Evolutionary conservation across 352 stramenopile species (phyloP), one percentile per base, ranked within the genome.

Genomic region (Globisporangium ultimum): DNA sequence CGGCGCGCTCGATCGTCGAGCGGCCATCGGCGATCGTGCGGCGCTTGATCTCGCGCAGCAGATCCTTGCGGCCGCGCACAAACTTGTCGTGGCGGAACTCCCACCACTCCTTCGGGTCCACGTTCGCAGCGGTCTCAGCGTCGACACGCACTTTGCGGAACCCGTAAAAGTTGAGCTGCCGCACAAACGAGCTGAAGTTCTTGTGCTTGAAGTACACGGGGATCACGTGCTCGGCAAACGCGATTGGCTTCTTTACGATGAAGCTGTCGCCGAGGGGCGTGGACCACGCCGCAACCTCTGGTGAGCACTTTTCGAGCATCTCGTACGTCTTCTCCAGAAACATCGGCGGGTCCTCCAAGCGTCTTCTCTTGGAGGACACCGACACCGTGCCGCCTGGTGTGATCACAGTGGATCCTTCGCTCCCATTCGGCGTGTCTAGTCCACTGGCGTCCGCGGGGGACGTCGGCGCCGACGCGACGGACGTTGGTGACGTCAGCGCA

Each of bases 111-210:
- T 81, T 84, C 2, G 78, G 67, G 55, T 87, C 80, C 13, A 76
- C 59, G 17, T 49, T 61, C 36, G 66, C 63, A 8, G 67, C 63
- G 24, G 62, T 64, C 49, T 86, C 64, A 0, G 66, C 63, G 32
- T 85, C 68, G 38, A 82, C 78, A 21, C 83, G 81, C 41, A 93
- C 74, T 55, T 95, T 96, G 22, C 87, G 78, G 67, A 97, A 97
- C 20, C 89, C 89, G 63, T 97, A 97, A 49, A 97, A 84, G 69
- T 97, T 96, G 22, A 97, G 72, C 68, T 97, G 90, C n/a, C 90
- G 80, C 57, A 97, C 88, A 63, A 97, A 97, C 38, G 83, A 95
- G 47, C 81, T 91, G 58, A 97, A 96, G 62, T 96, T 97, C 64
- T 80, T 84, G 78, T 97, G 90, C 71, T 97, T 96, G 69, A 97